Base-by-base conservation (phyloP, 768 basidiomycete genomes). In the Multifurca ochricompacta region DNA sequence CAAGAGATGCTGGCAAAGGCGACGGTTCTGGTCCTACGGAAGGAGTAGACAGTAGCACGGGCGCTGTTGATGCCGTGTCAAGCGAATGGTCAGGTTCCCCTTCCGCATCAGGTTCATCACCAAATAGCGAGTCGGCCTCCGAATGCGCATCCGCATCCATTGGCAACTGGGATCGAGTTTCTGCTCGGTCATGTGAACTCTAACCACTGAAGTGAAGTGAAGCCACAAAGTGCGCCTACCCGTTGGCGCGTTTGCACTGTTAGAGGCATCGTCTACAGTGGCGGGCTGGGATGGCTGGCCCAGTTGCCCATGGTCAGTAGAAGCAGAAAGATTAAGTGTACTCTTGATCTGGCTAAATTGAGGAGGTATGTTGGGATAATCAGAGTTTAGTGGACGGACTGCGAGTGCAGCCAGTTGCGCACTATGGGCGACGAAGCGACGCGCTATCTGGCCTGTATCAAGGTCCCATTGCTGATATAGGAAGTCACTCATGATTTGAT, bases 391-490 rank as follows among this genome's bases (percentile, higher is more conserved):
- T 3, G 94, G 93, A 56, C 88, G 79, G 23, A 94, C 77, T 21
- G 86, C 82, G 36, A 97, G 72, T 6, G 83, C 80, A 3, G 91
- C 82, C 13, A 98, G 77, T 66, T 96, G 94, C 3, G 91, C 81
- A 23, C 85, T 82, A 63, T 96, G 91, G 0, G 85, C 78, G 1
- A 78, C 82, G 67, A 89, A 98, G 43, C 76, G 81, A 45, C 92
- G 81, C 11, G 83, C 78, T 36, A 72, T 73, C 57, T 88, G 78
- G 6, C 96, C 95, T 0, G 87, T 94, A 65, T 99, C 90, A 34
- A 99, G 78, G 70, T 98, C 95, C 95, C 96, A 98, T 81, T 97
- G 90, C 95, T 98, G 62, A 6, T 28, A 21, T 18, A 45, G n/a
- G 27, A 34, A 55, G 61, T 50, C 56, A 48, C 23, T 39, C 36